These are phyloP conservation scores for Pichia scutulata DNA, from an alignment of 805 yeast genomes.

Conservation along the genomic window DNA sequence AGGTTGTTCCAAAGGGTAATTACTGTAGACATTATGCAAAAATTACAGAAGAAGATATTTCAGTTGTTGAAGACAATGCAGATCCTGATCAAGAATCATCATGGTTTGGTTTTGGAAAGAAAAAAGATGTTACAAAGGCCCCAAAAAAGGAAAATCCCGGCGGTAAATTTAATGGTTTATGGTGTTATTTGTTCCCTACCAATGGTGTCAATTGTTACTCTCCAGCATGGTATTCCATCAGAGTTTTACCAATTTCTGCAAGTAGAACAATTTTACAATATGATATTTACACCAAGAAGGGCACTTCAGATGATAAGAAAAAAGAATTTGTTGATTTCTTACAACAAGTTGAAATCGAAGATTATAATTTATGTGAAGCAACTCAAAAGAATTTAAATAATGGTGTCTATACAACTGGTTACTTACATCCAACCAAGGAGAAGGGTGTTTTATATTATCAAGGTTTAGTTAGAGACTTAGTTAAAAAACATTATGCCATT, in stretches of 20 bases:
- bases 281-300: conserved; percentile 55
- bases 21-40: conserved; percentile 58
- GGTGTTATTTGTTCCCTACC: conserved; percentile 55
- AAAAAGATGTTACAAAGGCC: conserved; percentile 18
- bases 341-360: conserved; percentile 56
- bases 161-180: conserved; percentile 53
- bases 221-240: conserved; percentile 58
- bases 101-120: conserved; percentile 48
- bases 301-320: conserved; percentile 42
- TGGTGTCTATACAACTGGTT: conserved; percentile 53
- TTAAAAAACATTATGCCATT: conserved; percentile 40
- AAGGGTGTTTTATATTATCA: conserved; percentile 53
- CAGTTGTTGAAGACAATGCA: conserved; percentile 24
- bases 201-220: conserved; percentile 59
- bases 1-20: conserved; percentile 50
- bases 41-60: conserved; percentile 34
- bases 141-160: conserved; percentile 43
- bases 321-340: conserved; percentile 57
- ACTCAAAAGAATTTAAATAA: conserved; percentile 57
- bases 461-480: conserved; percentile 48
- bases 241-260: conserved; percentile 49
- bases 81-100: conserved; percentile 31
- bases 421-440: conserved; percentile 51
- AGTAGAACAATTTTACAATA: conserved; percentile 50
- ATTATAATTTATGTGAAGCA: conserved; percentile 49